Evolutionary conservation across 148 eudicot genomes (phyloP).

Genomic region (Camellia sinensis): DNA sequence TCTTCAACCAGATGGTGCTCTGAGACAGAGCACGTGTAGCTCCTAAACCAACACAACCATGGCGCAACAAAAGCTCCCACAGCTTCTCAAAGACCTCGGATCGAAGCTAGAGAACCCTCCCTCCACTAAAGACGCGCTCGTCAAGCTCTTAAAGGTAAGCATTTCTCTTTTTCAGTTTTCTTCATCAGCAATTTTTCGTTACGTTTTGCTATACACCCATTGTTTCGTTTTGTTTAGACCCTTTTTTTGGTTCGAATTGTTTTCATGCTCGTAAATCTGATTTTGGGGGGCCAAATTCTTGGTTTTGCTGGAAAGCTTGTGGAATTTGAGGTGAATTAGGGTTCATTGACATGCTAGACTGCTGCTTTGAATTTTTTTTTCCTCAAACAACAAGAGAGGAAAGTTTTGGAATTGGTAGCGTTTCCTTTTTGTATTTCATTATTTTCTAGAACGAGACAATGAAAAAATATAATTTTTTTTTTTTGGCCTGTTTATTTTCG

Average conservation of each 20-base stretch:
- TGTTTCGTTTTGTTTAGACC: neutral
- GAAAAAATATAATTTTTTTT: too few relatives aligned
- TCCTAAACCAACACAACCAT: neutral
- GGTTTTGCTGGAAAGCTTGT: slow-evolving; percentile 7
- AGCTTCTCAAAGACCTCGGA: slow-evolving; percentile 74
- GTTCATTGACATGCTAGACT: slow-evolving; percentile 7
- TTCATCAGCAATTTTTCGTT: neutral
- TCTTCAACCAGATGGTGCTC: neutral
- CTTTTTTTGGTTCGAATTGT: neutral
- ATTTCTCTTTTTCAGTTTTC: neutral
- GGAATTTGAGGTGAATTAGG: slow-evolving; percentile 17
- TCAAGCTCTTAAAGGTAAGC: slow-evolving; percentile 72
- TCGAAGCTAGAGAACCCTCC: slow-evolving; percentile 74
- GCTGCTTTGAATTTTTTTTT: neutral
- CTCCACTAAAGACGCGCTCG: slow-evolving; percentile 64
- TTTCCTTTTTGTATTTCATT: neutral
- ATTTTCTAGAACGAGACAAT: neutral
- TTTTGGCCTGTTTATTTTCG: neutral
- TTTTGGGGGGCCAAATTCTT: neutral
- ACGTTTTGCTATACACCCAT: neutral
- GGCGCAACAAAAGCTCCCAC: slow-evolving; percentile 36
- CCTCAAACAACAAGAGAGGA: neutral
- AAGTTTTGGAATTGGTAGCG: neutral
- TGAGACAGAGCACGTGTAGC: neutral
- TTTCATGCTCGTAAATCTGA: neutral